Conservation (phyloP, 371 early-diverging fungal genomes). For the Saksenaea vasiformis region DNA sequence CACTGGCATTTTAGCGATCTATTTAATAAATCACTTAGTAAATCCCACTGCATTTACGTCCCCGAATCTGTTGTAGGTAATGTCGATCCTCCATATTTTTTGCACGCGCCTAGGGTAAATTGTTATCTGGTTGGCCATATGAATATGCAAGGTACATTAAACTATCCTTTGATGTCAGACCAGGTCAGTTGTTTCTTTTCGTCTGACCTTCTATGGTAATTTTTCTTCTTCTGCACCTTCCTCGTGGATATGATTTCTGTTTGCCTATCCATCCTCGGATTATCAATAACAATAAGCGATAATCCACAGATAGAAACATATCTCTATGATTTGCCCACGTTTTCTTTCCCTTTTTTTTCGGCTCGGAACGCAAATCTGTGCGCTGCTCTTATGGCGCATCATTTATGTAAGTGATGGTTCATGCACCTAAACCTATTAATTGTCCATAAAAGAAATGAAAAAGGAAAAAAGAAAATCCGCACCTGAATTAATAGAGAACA, state of each 20-base stretch:
- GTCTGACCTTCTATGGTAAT: conserved; percentile 10
- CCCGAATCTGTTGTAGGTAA: background rate
- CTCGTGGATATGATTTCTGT: conserved; percentile 1
- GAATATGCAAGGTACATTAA: conserved; percentile 3
- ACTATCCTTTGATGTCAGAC: conserved; percentile 3
- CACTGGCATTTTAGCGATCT: background rate
- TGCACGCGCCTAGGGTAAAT: conserved; percentile 4
- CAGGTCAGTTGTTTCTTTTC: conserved; percentile 5
- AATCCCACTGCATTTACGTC: background rate
- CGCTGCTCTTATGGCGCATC: background rate
- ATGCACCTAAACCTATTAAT: background rate
- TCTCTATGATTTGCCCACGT: background rate
- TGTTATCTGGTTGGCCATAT: background rate
- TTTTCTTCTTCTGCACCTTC: conserved; percentile 5
- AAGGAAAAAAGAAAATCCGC: background rate
- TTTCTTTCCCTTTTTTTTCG: background rate
- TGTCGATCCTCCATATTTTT: background rate
- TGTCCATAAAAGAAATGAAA: background rate
- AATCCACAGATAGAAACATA: background rate
- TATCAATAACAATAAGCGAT: background rate
- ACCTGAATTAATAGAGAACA: too few species aligned
- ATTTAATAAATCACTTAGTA: background rate
- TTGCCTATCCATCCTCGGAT: background rate
- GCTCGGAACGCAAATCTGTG: background rate
- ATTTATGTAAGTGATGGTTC: background rate